Evolutionary conservation across 805 yeast species (phyloP).

Genomic region (Schwanniomyces yamadae): DNA sequence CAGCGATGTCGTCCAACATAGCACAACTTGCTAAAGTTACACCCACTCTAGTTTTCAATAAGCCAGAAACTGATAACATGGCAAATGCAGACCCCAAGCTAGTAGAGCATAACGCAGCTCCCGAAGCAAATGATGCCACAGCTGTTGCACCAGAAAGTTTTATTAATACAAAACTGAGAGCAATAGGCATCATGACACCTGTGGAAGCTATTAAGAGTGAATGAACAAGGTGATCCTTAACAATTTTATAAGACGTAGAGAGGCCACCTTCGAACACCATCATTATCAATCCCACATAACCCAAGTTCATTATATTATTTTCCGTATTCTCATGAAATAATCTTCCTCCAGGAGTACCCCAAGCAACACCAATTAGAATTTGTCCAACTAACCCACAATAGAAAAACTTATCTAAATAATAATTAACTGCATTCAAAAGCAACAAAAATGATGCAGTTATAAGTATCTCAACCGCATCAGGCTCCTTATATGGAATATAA

Average conservation of each 20-base stretch:
- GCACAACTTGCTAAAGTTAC: slow-evolving; percentile 5
- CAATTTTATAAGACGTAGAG: slow-evolving; percentile 1
- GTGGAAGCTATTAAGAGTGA: slow-evolving; percentile 1
- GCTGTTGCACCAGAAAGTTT: slow-evolving; percentile 3
- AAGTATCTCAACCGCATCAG: slow-evolving; percentile 1
- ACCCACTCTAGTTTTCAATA: slow-evolving; percentile 4
- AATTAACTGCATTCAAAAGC: neutral
- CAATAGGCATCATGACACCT: slow-evolving; percentile 4
- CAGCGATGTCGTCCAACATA: slow-evolving; percentile 7
- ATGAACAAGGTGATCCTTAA: slow-evolving; percentile 2
- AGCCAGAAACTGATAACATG: slow-evolving; percentile 4
- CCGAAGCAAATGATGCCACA: slow-evolving; percentile 5
- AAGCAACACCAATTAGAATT: slow-evolving; percentile 4
- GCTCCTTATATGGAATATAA: slow-evolving; percentile 6
- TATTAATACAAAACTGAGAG: slow-evolving; percentile 4
- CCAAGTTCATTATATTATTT: slow-evolving; percentile 2
- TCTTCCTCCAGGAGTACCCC: slow-evolving; percentile 4
- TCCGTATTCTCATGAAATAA: slow-evolving; percentile 1
- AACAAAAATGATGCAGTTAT: slow-evolving; percentile 1
- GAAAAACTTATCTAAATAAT: neutral
- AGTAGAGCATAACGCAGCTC: slow-evolving; percentile 9
- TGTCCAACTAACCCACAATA: slow-evolving; percentile 5
- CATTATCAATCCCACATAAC: slow-evolving; percentile 5
- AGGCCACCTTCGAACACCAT: slow-evolving; percentile 7
- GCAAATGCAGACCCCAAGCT: slow-evolving; percentile 8